phyloP scores from a whole-genome alignment of 352 stramenopile genomes.

The Pythium chondricola region DNA sequence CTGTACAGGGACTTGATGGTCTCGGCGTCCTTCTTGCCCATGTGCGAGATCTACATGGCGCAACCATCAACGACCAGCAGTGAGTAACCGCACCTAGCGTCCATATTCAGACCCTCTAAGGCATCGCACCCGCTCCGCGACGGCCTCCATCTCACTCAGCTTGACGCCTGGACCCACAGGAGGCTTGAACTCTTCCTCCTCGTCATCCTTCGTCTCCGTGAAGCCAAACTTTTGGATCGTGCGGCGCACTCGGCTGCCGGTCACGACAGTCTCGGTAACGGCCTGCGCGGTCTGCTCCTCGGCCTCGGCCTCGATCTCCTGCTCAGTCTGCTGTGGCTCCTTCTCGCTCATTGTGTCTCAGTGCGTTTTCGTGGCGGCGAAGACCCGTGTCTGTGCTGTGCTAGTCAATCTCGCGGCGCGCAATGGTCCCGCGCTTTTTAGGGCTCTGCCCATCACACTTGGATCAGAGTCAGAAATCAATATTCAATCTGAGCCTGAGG shows the following conservation, averaged over 20 bases:
- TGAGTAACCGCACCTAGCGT: not conserved
- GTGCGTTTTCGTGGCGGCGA: too few relatives aligned
- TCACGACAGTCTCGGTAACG: constrained; percentile 1
- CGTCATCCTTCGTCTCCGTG: constrained; percentile 33
- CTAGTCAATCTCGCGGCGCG: not conserved
- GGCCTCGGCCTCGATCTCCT: not conserved
- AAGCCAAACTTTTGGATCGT: constrained; percentile 69
- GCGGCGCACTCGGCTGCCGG: constrained; percentile 44
- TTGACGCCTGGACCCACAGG: constrained; percentile 46
- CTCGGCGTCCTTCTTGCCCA: constrained; percentile 68
- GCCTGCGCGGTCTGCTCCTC: constrained; percentile 5
- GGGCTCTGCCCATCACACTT: not conserved
- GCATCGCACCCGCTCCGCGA: constrained; percentile 36
- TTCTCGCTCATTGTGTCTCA: too few relatives aligned
- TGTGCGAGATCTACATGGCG: constrained; percentile 38
- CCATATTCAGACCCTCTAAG: not conserved
- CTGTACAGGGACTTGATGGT: constrained; percentile 76
- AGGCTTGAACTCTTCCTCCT: constrained; percentile 56
- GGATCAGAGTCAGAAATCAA: not conserved
- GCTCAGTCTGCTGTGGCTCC: not conserved
- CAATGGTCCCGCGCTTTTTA: constrained; percentile 10
- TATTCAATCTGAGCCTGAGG: not conserved
- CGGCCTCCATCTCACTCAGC: constrained; percentile 56
- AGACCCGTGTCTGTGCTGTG: too few relatives aligned
- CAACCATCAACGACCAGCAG: not conserved